Evolutionary conservation across 2,329 filamentous ascomycete species (phyloP).

Genomic region (Raffaelea ambrosiae): DNA sequence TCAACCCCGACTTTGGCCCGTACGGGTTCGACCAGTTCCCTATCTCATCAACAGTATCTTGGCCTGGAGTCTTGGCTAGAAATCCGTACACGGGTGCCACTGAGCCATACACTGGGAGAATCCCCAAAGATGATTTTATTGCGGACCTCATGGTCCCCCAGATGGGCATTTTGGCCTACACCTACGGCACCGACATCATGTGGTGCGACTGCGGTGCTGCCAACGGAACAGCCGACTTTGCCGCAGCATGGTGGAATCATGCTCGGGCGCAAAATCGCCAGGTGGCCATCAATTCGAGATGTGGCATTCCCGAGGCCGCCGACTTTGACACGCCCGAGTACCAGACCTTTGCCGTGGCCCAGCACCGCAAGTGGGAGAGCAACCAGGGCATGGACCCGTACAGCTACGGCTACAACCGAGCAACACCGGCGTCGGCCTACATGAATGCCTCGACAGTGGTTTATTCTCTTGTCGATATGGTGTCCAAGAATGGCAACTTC

Average conservation of each 20-base stretch:
- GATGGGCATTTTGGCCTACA: conserved; percentile 32
- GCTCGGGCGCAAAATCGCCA: conserved; percentile 29
- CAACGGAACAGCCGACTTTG: conserved; percentile 32
- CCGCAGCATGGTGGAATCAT: conserved; percentile 30
- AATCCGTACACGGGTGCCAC: conserved; percentile 33
- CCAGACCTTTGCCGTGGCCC: conserved; percentile 36
- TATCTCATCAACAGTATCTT: conserved; percentile 12
- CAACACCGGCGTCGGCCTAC: conserved; percentile 38
- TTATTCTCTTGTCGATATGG: conserved; percentile 39
- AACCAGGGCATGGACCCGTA: conserved; percentile 53
- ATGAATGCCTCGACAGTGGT: conserved; percentile 43
- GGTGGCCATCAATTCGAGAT: conserved; percentile 48
- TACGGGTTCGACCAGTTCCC: conserved; percentile 28
- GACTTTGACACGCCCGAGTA: conserved; percentile 58
- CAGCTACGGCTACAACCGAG: conserved; percentile 50
- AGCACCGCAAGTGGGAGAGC: conserved; percentile 50
- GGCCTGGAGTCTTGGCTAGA: conserved; percentile 26
- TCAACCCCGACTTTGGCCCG: conserved; percentile 33
- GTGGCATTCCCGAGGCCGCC: conserved; percentile 33
- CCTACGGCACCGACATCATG: conserved; percentile 37
- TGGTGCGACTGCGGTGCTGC: conserved; percentile 39
- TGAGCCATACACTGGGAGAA: conserved; percentile 33
- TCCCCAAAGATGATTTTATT: conserved; percentile 31
- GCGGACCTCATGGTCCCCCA: conserved; percentile 34
- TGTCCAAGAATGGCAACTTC: conserved; percentile 48